Base-by-base conservation (phyloP, 768 basidiomycete species). In the Gloeopeniophorella convolvens region DNA sequence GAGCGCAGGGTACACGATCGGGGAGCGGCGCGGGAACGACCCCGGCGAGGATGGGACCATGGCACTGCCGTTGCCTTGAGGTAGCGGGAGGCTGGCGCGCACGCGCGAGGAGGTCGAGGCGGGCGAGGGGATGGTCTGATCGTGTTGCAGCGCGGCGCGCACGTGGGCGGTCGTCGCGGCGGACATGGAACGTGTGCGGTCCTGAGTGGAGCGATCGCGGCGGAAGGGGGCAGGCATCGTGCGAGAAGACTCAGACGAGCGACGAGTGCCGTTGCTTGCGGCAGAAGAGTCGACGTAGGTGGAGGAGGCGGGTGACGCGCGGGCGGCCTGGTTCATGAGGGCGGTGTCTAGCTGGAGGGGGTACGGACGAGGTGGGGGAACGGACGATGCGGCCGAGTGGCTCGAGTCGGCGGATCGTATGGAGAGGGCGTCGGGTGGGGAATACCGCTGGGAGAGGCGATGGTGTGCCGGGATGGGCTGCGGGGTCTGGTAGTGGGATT, bases 1-100 rank as follows among this genome's bases (percentile, higher is more conserved):
- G 20, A 98, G 73, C 1, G 96, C 96, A n/a, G 96, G 94, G 70
- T 97, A 96, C 45, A 97, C 84, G 35, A 85, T 73, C 23, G 89
- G 89, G 30, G 81, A 74, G 60, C 83, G 80, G 35, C 74, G 77
- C 21, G 72, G 62, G 34, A 43, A 48, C 11, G 53, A 45, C 3
- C 42, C 13, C 11, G 40, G 27, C 16, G 48, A 43, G 30, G 35
- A 63, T 51, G 39, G 58, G 68, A 49, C 63, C 63, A n/a, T n/a
- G n/a, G n/a, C n/a, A n/a, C n/a, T n/a, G n/a, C 60, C 65, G 72
- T 59, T 69, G n/a, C 47, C 37, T 16, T 43, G 28, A 26, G 18
- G 2, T 30, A 46, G 33, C 35, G 62, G 43, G 68, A 60, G 50
- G 60, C 32, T 20, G 62, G 63, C 45, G 69, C 67, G 18, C 69